These are phyloP conservation scores for Pilaira anomala DNA, from an alignment of 192 early-diverging fungal species.

Conservation along the genomic window DNA sequence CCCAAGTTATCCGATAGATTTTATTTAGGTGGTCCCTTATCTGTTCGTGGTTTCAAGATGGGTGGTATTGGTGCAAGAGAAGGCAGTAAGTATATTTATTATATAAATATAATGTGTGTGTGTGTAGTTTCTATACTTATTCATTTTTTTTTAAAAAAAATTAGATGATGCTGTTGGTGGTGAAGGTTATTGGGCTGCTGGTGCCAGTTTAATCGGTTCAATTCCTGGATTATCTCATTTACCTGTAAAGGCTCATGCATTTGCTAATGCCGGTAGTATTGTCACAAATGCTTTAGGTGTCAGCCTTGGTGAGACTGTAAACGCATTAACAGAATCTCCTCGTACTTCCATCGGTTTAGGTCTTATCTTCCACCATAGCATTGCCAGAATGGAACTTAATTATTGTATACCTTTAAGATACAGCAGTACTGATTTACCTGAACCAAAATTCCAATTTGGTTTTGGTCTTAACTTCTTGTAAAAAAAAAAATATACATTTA, in stretches of 20 bases:
- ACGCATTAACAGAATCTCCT: conserved; percentile 55
- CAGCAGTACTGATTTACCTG: conserved; percentile 54
- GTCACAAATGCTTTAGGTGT: neutral
- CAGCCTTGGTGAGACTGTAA: conserved; percentile 26
- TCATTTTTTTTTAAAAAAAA: neutral
- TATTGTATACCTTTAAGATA: conserved; percentile 76
- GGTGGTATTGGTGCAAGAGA: conserved; percentile 88
- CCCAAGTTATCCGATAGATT: conserved; percentile 84
- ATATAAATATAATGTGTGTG: neutral
- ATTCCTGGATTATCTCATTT: conserved; percentile 63
- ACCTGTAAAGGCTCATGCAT: conserved; percentile 80
- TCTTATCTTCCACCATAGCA: conserved; percentile 76
- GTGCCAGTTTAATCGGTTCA: conserved; percentile 75
- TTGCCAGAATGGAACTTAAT: conserved; percentile 84
- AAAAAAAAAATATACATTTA: neutral
- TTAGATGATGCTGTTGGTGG: conserved; percentile 80
- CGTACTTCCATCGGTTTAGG: conserved; percentile 77
- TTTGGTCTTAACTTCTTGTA: conserved; percentile 80
- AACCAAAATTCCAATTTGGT: conserved; percentile 79
- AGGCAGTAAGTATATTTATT: conserved; percentile 41
- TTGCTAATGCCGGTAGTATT: conserved; percentile 76
- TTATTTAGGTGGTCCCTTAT: conserved; percentile 81
- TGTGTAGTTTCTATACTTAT: neutral
- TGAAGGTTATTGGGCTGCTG: conserved; percentile 73
- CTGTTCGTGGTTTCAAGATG: conserved; percentile 84